A percentile compares a stretch with the other conserved stretches of the same genome.
These are phyloP conservation scores for Neurospora cerealis DNA, from an alignment of 495 filamentous ascomycete species.

Conservation along the genomic window DNA sequence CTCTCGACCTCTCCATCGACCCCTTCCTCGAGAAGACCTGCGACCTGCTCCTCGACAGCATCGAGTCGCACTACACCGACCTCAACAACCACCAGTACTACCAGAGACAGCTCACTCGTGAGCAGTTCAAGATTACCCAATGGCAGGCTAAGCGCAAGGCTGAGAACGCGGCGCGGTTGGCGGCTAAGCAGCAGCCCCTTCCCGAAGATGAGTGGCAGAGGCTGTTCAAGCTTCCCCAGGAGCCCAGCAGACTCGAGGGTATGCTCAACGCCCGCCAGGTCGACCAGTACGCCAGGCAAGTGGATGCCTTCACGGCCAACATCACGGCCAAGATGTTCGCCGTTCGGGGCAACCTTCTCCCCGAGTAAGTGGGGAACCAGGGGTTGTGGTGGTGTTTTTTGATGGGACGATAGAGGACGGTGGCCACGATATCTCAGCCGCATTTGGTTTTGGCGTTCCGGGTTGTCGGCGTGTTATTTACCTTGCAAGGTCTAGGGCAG, in stretches of 20 bases:
- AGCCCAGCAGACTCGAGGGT: constrained; percentile 83
- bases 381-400: constrained; percentile 3
- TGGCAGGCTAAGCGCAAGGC: constrained; percentile 95
- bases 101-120: constrained; percentile 85
- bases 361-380: constrained; percentile 25
- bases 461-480: constrained; percentile 17
- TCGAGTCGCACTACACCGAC: constrained; percentile 95
- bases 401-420: constrained; percentile 5
- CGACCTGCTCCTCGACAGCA: constrained; percentile 88
- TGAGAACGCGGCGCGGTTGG: constrained; percentile 75
- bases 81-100: constrained; percentile 99
- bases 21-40: constrained; percentile 98
- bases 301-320: constrained; percentile 89
- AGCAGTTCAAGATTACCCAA: constrained; percentile 89
- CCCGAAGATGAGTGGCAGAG: constrained; percentile 98
- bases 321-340: constrained; percentile 98
- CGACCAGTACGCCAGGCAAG: constrained; percentile 94
- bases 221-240: constrained; percentile 91
- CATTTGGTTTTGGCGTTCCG: constrained; percentile 26
- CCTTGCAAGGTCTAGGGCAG: constrained; percentile 11
- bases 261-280: constrained; percentile 92
- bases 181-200: constrained; percentile 78
- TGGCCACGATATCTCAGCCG: constrained; percentile 12
- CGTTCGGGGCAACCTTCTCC: constrained; percentile 61
- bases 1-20: constrained; percentile 86